Evolutionary conservation across 2,329 filamentous ascomycete genomes (phyloP).

Genomic region (Ceratocystis harringtonii): DNA sequence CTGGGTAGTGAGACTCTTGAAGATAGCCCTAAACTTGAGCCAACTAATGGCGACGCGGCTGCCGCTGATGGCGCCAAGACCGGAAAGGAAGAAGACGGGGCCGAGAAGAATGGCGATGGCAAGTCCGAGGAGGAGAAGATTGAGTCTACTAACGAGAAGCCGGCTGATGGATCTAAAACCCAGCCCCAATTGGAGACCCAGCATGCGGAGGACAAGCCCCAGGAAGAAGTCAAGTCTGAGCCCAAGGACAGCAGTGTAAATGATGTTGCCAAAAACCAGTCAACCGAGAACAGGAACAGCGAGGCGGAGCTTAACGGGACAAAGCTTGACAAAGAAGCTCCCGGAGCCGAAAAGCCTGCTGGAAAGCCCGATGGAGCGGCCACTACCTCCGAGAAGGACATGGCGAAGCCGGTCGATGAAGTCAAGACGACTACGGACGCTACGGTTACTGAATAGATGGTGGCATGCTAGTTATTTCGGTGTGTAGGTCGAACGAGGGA

Average conservation of each 20-base stretch:
- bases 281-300: not conserved
- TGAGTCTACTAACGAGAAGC: conserved; percentile 10
- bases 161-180: conserved; percentile 9
- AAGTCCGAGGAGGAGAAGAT: conserved; percentile 6
- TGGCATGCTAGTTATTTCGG: not conserved
- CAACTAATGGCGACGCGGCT: not conserved
- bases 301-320: not conserved
- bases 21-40: conserved; percentile 15
- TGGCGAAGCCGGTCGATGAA: not conserved
- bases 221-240: not conserved
- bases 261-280: not conserved
- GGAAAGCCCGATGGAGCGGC: not conserved
- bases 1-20: conserved; percentile 8
- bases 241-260: not conserved
- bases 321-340: not conserved
- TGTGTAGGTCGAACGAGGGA: not conserved
- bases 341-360: conserved; percentile 12
- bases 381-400: not conserved
- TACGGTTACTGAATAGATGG: not conserved
- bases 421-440: not conserved
- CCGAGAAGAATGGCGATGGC: conserved; percentile 9
- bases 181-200: conserved; percentile 10
- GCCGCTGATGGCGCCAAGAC: not conserved
- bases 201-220: too few relatives aligned
- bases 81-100: conserved; percentile 16